Evolutionary conservation across 441 rosid genomes (phyloP), one percentile per base, ranked within the genome.

Genomic region (Theobroma grandiflorum): DNA sequence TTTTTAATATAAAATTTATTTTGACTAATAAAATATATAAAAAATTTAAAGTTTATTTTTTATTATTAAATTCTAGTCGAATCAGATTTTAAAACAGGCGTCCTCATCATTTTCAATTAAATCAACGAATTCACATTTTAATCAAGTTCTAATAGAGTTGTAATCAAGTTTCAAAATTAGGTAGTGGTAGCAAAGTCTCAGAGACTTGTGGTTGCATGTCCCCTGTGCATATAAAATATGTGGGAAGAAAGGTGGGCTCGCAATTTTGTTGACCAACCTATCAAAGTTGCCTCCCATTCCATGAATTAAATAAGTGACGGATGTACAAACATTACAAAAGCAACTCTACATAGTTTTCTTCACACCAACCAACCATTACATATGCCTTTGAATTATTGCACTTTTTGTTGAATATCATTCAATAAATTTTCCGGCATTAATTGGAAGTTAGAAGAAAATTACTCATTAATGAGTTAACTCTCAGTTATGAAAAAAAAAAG

Each of bases 231-330:
- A 59, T 10, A 22, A 22, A 4, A 16, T 31, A 43, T 22, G 8
- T 22, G 15, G 61, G 61, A 59, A 20, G 2, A 71, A 9, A 18
- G 66, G 10, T 33, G 67, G 45, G 26, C 38, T 59, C 40, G 37
- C 38, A 72, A 62, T 73, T 26, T 79, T 72, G 78, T 72, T 72
- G 77, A 72, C 78, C 73, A 63, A 72, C 45, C 72, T 0, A 72
- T 9, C 52, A 37, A n/a, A 33, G 8, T 1, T 66, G 18, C 58
- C 52, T 65, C 22, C 6, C 18, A 33, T 33, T 62, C 8, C 33
- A 14, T 62, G 67, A 62, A 58, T 22, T 62, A 14, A 58, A 58
- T 10, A 22, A 9, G 59, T 53, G 22, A 53, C 2, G 37, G 22
- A 7, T 6, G 14, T 66, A 15, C 49, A n/a, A 26, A n/a, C 38